Evolutionary conservation across 2,329 filamentous ascomycete species (phyloP), one percentile per base, ranked within the genome.

Genomic region (Cryphonectria japonica): DNA sequence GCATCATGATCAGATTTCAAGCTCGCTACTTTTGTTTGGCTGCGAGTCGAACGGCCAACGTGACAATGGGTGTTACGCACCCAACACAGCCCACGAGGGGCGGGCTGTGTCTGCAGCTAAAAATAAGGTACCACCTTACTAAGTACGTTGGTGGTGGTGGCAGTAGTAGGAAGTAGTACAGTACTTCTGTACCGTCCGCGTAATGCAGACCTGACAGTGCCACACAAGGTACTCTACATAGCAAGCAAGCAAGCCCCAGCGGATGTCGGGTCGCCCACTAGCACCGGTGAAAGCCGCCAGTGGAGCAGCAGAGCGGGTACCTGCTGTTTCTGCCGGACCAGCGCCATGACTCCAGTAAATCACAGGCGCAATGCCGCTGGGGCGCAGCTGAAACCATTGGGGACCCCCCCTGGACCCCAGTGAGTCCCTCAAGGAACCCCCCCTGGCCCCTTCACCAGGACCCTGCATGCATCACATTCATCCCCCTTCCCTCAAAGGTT

Each of bases 391-490:
- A 62, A 62, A 62, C 54, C 54, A 11, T 3, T 9, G 29, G 52
- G 52, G 26, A 46, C 41, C 43, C 43, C 37, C 46, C 54, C 26
- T 14, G 29, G 54, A 60, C 54, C 54, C 60, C 32, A 39, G 34
- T n/a, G 46, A 50, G 19, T 50, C 52, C 26, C n/a, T 34, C 2
- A 57, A 6, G 52, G 26, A 22, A 3, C 16, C 5, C 34, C 32
- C 16, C 32, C 29, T 16, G 26, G 13, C 54, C 60, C 16, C 32
- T 14, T 37, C 37, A n/a, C 26, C 61, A 64, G 61, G 61, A 64
- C 61, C 61, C 61, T 64, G 61, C 37, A 37, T 64, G 61, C 61
- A 64, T 64, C 61, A 64, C 61, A 41, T 64, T 32, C n/a, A 3
- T 63, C 29, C 39, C 34, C 37, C 34, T 26, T 63, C 39, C 14